Conservation (phyloP, 176 grass and related monocot species). For the Rhipidocladum racemiflorum region DNA sequence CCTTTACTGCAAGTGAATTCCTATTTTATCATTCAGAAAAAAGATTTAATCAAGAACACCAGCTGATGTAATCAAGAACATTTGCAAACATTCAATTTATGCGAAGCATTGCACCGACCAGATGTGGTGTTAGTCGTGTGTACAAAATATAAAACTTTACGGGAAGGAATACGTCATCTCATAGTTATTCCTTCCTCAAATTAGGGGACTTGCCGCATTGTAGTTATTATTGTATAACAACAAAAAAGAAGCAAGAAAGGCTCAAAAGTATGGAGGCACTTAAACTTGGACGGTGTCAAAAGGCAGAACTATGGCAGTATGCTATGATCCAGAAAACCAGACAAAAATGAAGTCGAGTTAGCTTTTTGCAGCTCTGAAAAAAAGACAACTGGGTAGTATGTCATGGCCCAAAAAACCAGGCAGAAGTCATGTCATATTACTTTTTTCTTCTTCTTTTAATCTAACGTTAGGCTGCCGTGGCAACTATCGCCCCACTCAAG, state of each 20-base stretch:
- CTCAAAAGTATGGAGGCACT: constrained; percentile 27
- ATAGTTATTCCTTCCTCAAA: constrained; percentile 40
- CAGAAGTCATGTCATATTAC: constrained; percentile 27
- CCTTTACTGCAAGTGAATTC: background rate
- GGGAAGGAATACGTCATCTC: constrained; percentile 15
- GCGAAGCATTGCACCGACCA: background rate
- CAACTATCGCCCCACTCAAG: no score
- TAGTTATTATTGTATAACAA: constrained; percentile 13
- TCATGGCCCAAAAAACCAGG: constrained; percentile 17
- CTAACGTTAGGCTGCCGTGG: no score
- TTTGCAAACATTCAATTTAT: background rate
- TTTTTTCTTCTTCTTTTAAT: background rate
- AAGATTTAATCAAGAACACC: background rate
- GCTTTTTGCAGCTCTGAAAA: constrained; percentile 13
- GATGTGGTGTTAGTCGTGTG: background rate
- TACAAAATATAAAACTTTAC: background rate
- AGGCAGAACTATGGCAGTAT: constrained; percentile 5
- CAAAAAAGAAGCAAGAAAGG: constrained; percentile 15
- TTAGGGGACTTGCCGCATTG: constrained; percentile 18
- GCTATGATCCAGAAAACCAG: constrained; percentile 33
- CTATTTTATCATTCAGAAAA: background rate
- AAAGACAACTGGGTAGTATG: background rate
- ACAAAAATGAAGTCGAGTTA: constrained; percentile 45
- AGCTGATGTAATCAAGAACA: constrained; percentile 17
- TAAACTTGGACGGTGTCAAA: constrained; percentile 20